Conservation (phyloP, 192 early-diverging fungal species). For the Coemansia sp. region DNA sequence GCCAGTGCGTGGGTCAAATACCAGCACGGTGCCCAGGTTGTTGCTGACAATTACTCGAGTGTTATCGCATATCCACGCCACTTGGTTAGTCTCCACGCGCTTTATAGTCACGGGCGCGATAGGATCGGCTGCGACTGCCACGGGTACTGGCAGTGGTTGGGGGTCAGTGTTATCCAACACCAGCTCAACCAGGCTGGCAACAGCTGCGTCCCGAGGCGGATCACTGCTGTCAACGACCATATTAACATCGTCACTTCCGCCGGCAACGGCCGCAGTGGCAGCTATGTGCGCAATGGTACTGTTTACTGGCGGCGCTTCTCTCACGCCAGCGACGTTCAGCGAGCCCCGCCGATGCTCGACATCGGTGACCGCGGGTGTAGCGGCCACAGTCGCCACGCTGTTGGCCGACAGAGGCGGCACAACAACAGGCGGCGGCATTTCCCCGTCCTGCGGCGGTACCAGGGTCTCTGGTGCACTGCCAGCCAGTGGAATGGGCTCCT, state of each 20-base stretch:
- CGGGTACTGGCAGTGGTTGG: neutral
- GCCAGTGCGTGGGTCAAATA: conserved; percentile 70
- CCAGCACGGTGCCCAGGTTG: conserved; percentile 67
- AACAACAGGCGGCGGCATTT: neutral
- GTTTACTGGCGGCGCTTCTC: neutral
- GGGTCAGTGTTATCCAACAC: conserved; percentile 17
- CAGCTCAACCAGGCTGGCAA: conserved; percentile 2
- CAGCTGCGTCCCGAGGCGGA: neutral
- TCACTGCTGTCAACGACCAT: neutral
- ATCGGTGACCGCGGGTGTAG: neutral
- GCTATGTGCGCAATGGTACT: conserved; percentile 5
- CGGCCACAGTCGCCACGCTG: neutral
- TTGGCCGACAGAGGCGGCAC: neutral
- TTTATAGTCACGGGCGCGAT: neutral
- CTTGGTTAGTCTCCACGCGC: conserved; percentile 58
- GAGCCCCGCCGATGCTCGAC: neutral
- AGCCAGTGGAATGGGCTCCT: conserved; percentile 28
- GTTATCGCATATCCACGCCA: conserved; percentile 77
- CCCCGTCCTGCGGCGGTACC: conserved; percentile 9
- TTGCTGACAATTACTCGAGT: conserved; percentile 66
- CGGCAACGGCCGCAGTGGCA: neutral
- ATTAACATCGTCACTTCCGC: neutral
- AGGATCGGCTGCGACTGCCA: neutral
- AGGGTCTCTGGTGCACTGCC: conserved; percentile 14
- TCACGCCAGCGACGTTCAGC: neutral